These are phyloP conservation scores for Zanthoxylum bungeanum DNA, from an alignment of 345 rosid genomes.

Conservation along the genomic window DNA sequence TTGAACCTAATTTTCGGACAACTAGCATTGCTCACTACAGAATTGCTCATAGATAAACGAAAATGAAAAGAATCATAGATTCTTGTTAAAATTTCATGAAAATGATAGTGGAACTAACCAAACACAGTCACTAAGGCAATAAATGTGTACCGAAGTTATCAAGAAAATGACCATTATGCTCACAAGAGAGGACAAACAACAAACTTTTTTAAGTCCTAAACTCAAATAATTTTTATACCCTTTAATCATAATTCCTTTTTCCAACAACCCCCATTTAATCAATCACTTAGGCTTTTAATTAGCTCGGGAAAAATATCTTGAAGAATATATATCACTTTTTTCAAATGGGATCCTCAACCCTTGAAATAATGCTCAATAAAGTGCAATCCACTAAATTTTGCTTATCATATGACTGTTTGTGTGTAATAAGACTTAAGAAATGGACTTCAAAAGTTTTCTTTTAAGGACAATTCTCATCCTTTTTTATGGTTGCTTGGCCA, in stretches of 20 bases:
- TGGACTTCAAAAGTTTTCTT: neutral
- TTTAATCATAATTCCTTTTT: conserved; percentile 13
- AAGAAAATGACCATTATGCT: neutral
- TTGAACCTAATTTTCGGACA: too few species aligned
- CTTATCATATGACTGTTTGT: neutral
- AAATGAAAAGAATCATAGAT: neutral
- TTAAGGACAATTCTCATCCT: neutral
- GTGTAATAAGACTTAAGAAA: neutral
- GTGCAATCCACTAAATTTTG: neutral
- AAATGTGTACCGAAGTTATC: neutral
- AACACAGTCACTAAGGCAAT: conserved; percentile 2
- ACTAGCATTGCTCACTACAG: too few species aligned
- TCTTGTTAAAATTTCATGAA: neutral
- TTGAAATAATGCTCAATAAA: conserved; percentile 1
- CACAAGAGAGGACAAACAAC: neutral
- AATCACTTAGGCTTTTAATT: conserved; percentile 3
- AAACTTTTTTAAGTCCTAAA: neutral
- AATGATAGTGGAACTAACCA: conserved; percentile 12
- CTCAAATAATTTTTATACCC: conserved; percentile 7
- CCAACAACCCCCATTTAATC: conserved; percentile 6
- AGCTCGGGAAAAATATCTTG: conserved; percentile 27
- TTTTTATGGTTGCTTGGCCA: neutral
- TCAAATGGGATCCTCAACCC: neutral
- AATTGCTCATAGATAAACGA: neutral
- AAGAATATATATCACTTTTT: conserved; percentile 18